A percentile compares a stretch with the other conserved stretches of the same genome.
Conservation (phyloP, 352 stramenopile species). For the Phytophthora nicotianae region DNA sequence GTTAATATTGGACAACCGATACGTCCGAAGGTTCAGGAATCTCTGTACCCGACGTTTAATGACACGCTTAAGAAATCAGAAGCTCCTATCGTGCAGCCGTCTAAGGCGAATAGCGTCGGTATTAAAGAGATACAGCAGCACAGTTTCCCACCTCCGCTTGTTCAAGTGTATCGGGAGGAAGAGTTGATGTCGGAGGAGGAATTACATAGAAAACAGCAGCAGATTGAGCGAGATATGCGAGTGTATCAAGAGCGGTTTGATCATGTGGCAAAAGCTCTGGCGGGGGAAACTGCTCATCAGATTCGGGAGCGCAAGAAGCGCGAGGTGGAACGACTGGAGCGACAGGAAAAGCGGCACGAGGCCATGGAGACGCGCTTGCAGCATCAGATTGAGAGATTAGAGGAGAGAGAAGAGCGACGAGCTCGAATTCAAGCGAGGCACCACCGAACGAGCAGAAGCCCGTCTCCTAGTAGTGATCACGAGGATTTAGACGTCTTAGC, state of each 20-base stretch:
- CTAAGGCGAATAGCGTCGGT: neutral
- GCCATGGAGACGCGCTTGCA: constrained; percentile 53
- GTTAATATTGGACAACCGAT: constrained; percentile 5
- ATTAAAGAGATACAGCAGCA: neutral
- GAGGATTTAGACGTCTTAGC: neutral
- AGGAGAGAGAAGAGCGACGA: constrained; percentile 52
- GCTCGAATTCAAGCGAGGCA: constrained; percentile 32
- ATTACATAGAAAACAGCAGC: constrained; percentile 31
- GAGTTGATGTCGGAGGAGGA: constrained; percentile 22
- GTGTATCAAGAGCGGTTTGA: constrained; percentile 54
- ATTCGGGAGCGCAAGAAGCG: constrained; percentile 53
- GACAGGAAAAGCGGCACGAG: constrained; percentile 52
- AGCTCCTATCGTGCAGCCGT: constrained; percentile 1
- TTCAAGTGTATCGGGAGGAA: constrained; percentile 4
- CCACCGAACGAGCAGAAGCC: constrained; percentile 44
- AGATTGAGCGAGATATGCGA: constrained; percentile 49
- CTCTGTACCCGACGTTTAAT: constrained; percentile 41
- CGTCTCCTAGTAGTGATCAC: constrained; percentile 27
- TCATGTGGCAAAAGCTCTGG: constrained; percentile 67
- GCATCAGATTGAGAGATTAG: constrained; percentile 53
- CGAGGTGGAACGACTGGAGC: constrained; percentile 51
- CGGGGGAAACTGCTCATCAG: constrained; percentile 71
- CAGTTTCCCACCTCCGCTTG: neutral
- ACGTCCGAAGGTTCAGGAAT: constrained; percentile 11
- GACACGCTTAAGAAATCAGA: neutral